Conservation (phyloP, 345 rosid genomes). For the Arabis alpina region DNA sequence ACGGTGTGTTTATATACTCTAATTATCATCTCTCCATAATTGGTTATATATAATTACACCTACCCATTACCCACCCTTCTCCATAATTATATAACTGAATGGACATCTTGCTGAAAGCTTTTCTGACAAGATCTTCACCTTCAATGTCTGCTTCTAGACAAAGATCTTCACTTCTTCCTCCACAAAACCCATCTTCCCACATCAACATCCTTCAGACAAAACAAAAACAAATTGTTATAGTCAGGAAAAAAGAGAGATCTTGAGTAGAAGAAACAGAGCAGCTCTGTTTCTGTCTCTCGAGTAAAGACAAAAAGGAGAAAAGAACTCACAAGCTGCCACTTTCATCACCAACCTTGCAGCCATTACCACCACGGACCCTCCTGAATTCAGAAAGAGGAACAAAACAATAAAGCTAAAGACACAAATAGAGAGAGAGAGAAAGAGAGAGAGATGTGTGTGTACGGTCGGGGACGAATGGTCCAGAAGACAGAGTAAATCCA, state of each 20-base stretch:
- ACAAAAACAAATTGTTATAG: neutral
- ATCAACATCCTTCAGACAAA: slow-evolving; percentile 81
- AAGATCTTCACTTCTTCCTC: slow-evolving; percentile 66
- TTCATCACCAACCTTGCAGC: slow-evolving; percentile 98
- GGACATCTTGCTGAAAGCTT: slow-evolving; percentile 99
- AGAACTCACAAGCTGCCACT: slow-evolving; percentile 95
- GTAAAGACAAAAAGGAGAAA: slow-evolving; percentile 16
- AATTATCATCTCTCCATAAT: slow-evolving; percentile 30
- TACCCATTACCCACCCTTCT: slow-evolving; percentile 99
- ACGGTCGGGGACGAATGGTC: slow-evolving; percentile 99
- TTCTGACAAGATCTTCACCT: slow-evolving; percentile 92
- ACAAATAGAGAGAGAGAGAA: slow-evolving; percentile 42
- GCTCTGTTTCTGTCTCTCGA: slow-evolving; percentile 11
- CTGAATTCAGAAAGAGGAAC: slow-evolving; percentile 53
- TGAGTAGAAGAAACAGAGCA: slow-evolving; percentile 18
- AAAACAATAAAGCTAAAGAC: slow-evolving; percentile 34
- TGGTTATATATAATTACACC: slow-evolving; percentile 51
- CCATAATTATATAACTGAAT: slow-evolving; percentile 99
- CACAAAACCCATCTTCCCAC: slow-evolving; percentile 99
- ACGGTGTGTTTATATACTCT: slow-evolving; percentile 35
- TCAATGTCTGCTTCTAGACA: slow-evolving; percentile 75
- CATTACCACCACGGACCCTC: slow-evolving; percentile 96
- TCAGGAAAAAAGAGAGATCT: slow-evolving; percentile 27
- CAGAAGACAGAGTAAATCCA: slow-evolving; percentile 99
- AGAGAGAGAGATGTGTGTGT: slow-evolving; percentile 28